Conservation (phyloP, 352 stramenopile genomes). For the Phytopythium kandeliae region DNA sequence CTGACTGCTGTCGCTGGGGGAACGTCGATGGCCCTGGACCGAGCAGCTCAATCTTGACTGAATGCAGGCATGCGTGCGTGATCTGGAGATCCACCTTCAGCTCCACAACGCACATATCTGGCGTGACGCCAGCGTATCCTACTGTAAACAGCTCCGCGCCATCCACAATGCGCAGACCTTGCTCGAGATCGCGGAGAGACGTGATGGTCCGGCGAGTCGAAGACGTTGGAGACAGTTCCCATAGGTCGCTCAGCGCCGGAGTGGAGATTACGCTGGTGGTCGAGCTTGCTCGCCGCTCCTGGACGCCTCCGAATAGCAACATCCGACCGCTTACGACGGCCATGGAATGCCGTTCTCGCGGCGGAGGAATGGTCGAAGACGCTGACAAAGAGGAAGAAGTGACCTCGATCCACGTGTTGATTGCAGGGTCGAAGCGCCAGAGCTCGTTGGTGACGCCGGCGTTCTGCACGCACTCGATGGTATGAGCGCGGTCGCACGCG, state of each 20-base stretch:
- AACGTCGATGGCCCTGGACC: conserved; percentile 54
- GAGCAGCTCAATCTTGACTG: conserved; percentile 47
- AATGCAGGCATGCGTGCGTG: conserved; percentile 48
- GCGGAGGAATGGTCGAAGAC: conserved; percentile 10
- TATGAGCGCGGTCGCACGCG: conserved; percentile 41
- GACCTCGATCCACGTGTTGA: conserved; percentile 47
- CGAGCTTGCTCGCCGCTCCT: conserved; percentile 10
- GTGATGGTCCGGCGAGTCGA: conserved; percentile 22
- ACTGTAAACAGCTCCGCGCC: conserved; percentile 44
- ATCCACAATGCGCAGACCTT: conserved; percentile 33
- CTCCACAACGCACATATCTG: conserved; percentile 38
- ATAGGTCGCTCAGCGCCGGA: conserved; percentile 47
- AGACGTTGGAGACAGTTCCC: conserved; percentile 53
- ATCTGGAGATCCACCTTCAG: conserved; percentile 44
- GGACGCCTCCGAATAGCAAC: conserved; percentile 54
- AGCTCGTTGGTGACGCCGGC: conserved; percentile 56
- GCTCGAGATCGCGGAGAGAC: conserved; percentile 32
- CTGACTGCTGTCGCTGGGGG: conserved; percentile 35
- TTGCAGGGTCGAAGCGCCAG: conserved; percentile 55
- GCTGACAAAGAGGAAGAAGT: conserved; percentile 1
- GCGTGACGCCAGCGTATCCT: conserved; percentile 21
- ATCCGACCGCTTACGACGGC: conserved; percentile 33
- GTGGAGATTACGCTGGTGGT: conserved; percentile 10
- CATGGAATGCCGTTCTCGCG: conserved; percentile 60
- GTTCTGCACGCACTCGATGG: conserved; percentile 28